Percentiles rank a stretch among this genome's conserved stretches.
These are phyloP conservation scores for Skeletonema marinoi DNA, from an alignment of 108 stramenopile genomes.

Conservation along the genomic window DNA sequence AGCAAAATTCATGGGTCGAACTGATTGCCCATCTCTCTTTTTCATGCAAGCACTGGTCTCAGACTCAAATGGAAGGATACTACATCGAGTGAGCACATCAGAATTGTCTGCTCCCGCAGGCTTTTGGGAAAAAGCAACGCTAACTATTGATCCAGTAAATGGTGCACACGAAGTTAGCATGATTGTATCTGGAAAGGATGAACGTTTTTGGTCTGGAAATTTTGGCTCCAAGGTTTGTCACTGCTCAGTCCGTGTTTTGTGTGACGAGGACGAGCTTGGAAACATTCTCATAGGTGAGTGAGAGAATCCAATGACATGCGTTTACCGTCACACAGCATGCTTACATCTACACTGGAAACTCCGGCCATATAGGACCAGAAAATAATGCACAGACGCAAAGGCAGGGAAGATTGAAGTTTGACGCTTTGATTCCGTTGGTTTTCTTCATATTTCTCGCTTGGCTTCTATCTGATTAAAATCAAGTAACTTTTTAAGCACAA, in stretches of 20 bases:
- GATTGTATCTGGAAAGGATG: conserved; percentile 62
- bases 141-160: conserved; percentile 34
- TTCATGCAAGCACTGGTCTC: conserved; percentile 39
- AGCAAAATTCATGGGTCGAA: conserved; percentile 65
- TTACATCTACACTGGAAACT: not conserved
- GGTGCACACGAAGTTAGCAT: conserved; percentile 37
- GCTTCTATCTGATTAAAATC: not conserved
- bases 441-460: not conserved
- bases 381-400: not conserved
- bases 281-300: conserved; percentile 9
- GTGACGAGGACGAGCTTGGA: conserved; percentile 34
- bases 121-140: conserved; percentile 59
- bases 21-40: conserved; percentile 75
- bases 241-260: conserved; percentile 58
- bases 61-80: conserved; percentile 9
- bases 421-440: not conserved
- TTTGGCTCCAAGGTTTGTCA: conserved; percentile 70
- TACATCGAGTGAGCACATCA: conserved; percentile 27
- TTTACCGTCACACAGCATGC: not conserved
- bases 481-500: not conserved
- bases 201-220: conserved; percentile 59
- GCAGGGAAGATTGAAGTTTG: not conserved
- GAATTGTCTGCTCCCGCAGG: conserved; percentile 53
- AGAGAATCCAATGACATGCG: not conserved
- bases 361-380: not conserved